Evolutionary conservation across 2,329 filamentous ascomycete genomes (phyloP), one percentile per base, ranked within the genome.

Genomic region (Fusarium torulosum): DNA sequence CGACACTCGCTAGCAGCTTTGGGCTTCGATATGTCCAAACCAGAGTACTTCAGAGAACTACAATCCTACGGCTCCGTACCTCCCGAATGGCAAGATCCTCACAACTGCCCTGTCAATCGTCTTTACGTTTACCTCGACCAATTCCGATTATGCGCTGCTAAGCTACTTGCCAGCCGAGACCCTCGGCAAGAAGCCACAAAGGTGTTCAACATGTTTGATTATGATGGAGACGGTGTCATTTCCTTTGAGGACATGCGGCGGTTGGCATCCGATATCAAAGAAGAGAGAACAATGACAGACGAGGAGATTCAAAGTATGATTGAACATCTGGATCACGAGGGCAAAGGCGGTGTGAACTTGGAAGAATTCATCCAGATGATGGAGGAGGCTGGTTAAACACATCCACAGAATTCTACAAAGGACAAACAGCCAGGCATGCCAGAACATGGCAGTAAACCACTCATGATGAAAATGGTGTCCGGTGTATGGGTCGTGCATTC

Each of bases 261-360:
- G 58, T 93, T 98, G 25, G 94, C 95, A 59, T 88, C 93, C 73
- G 96, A 98, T 78, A 83, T 99, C 67, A 96, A 96, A 9, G 95
- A 98, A 79, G 80, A 81, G 57, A 78, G 80, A 42, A 93, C 92
- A 14, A 84, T 99, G 71, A 93, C 96, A 72, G 95, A 99, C 75
- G 92, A 96, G 74, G 96, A 99, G 78, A 84, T 99, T 64, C 85
- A 88, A 72, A 94, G 94, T 68, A 99, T 99, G 96, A 96, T 99
- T 81, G 94, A 97, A 75, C 95, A 98, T 79, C 96, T 98, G 82
- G 96, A 99, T 81, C 85, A 97, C 68, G 92, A 97, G 75, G 95
- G 93, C 2, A 96, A 97, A 72, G 94, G 94, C 13, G 94, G 87
- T 55, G 89, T 91, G 9, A 88, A 87, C 67, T 83, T 87, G 69